Conservation (phyloP, 192 early-diverging fungal genomes). For the Coemansia sp. region DNA sequence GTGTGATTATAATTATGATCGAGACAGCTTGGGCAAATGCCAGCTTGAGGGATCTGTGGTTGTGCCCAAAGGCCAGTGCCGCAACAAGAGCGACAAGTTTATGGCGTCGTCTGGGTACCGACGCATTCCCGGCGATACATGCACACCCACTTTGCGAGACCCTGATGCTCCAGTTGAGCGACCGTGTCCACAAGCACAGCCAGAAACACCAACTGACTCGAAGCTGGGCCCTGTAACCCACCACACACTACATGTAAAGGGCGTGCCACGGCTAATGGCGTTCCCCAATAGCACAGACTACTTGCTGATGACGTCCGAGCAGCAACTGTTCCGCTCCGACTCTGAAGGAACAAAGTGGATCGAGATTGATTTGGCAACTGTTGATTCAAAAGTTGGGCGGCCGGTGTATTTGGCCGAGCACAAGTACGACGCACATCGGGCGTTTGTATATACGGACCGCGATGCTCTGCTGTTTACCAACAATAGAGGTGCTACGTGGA, state of each 20-base stretch:
- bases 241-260: slow-evolving; percentile 41
- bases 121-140: slow-evolving; percentile 81
- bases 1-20: slow-evolving; percentile 86
- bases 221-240: slow-evolving; percentile 20
- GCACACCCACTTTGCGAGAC: slow-evolving; percentile 51
- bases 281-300: slow-evolving; percentile 69
- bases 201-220: slow-evolving; percentile 16
- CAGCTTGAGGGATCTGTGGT: slow-evolving; percentile 55
- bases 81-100: slow-evolving; percentile 62
- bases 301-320: slow-evolving; percentile 60
- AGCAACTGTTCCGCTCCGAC: slow-evolving; percentile 65
- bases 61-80: slow-evolving; percentile 68
- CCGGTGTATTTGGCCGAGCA: slow-evolving; percentile 66
- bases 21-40: slow-evolving; percentile 59
- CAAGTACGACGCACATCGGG: slow-evolving; percentile 65
- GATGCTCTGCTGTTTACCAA: slow-evolving; percentile 54
- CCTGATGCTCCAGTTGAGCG: slow-evolving; percentile 62
- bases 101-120: slow-evolving; percentile 77
- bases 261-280: slow-evolving; percentile 59
- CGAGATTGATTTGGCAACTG: slow-evolving; percentile 35
- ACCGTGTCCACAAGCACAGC: slow-evolving; percentile 47
- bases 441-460: slow-evolving; percentile 62
- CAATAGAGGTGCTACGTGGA: slow-evolving; percentile 62
- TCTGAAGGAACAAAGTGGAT: slow-evolving; percentile 79
- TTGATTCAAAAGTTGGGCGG: slow-evolving; percentile 11